A percentile compares a stretch with the other conserved stretches of the same genome.
phyloP scores from a whole-genome alignment of 2,329 filamentous ascomycete species.

The Lithohypha guttulata region DNA sequence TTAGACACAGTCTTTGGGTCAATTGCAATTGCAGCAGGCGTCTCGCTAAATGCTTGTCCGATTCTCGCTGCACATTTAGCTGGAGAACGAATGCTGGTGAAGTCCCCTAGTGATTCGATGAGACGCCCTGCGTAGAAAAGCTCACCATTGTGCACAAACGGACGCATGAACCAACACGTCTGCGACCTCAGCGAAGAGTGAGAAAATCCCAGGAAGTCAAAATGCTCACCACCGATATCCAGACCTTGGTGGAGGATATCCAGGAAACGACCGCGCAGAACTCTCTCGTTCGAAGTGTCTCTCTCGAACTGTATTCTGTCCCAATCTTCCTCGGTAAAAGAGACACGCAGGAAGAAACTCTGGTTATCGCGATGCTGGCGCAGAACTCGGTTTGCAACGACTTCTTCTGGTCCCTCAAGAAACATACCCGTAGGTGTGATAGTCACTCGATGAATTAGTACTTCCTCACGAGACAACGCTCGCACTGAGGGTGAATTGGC shows the following conservation, averaged over 20 bases:
- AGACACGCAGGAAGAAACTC: slow-evolving; percentile 58
- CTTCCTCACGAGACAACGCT: slow-evolving; percentile 31
- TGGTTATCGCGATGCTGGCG: slow-evolving; percentile 51
- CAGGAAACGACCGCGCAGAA: slow-evolving; percentile 52
- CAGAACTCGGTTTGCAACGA: slow-evolving; percentile 60
- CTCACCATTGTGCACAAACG: slow-evolving; percentile 30
- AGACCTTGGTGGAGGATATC: slow-evolving; percentile 49
- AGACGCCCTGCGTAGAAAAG: slow-evolving; percentile 30
- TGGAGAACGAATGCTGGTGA: slow-evolving; percentile 41
- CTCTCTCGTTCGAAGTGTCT: slow-evolving; percentile 35
- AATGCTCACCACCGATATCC: slow-evolving; percentile 51
- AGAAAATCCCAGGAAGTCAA: slow-evolving; percentile 64
- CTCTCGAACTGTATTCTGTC: slow-evolving; percentile 50
- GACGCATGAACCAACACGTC: slow-evolving; percentile 56
- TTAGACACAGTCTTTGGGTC: slow-evolving; percentile 18
- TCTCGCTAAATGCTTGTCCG: slow-evolving; percentile 63
- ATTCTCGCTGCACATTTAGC: slow-evolving; percentile 51
- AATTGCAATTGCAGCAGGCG: slow-evolving; percentile 50
- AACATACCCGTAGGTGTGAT: slow-evolving; percentile 50
- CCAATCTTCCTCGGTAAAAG: slow-evolving; percentile 65
- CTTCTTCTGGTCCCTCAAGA: slow-evolving; percentile 41
- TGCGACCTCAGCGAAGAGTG: slow-evolving; percentile 66
- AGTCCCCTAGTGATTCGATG: slow-evolving; percentile 39
- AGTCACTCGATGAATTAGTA: slow-evolving; percentile 43
- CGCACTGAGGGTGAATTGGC: slow-evolving; percentile 6